Evolutionary conservation across 345 rosid species (phyloP).

Genomic region (Moricandia moricandioides): DNA sequence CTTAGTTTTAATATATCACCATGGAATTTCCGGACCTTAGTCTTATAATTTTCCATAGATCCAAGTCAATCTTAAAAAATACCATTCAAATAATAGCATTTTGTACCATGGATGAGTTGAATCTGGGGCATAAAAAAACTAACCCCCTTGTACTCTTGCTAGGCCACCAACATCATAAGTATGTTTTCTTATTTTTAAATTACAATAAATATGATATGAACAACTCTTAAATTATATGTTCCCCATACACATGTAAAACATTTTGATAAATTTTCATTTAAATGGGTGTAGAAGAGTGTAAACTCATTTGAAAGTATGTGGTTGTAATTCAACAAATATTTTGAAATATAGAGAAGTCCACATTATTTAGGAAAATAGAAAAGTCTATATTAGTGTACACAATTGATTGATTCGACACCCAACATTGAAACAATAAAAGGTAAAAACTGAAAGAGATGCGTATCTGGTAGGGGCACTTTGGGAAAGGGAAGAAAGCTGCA

Average conservation of each 20-base stretch:
- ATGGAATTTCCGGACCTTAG: too few relatives aligned
- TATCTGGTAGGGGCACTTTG: conserved; percentile 6
- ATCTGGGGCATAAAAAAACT: background rate
- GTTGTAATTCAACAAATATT: background rate
- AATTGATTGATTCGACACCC: conserved; percentile 9
- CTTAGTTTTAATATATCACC: background rate
- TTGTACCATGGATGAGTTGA: background rate
- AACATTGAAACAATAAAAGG: background rate
- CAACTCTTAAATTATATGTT: background rate
- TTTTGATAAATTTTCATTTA: background rate
- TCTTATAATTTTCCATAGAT: too few relatives aligned
- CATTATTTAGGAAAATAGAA: background rate
- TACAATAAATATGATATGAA: background rate
- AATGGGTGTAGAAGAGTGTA: background rate
- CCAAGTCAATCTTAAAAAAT: background rate
- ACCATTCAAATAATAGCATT: background rate
- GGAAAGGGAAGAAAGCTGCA: conserved; percentile 18
- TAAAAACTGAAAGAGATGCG: background rate
- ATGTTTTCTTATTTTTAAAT: background rate
- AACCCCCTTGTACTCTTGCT: background rate
- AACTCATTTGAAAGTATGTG: background rate
- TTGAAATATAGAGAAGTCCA: background rate
- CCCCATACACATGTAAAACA: background rate
- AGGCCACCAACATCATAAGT: background rate
- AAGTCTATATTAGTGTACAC: background rate